These are phyloP conservation scores for Hemisphaericaspora xylanilytica DNA, from an alignment of 1,139 yeast genomes.

Conservation along the genomic window DNA sequence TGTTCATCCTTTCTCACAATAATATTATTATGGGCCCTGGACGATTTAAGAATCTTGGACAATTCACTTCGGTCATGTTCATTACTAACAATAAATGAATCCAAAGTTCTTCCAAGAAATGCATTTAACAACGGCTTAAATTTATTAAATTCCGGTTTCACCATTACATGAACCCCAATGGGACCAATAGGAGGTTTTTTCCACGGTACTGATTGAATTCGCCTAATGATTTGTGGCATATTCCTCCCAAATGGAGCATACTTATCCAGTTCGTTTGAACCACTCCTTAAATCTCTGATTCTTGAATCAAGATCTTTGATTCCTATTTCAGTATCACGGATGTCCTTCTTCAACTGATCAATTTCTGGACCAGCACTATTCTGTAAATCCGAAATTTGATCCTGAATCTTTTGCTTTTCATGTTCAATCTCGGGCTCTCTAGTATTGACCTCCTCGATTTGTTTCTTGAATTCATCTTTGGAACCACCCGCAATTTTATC, in stretches of 20 bases:
- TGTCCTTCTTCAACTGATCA: constrained; percentile 5
- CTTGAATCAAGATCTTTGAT: constrained; percentile 4
- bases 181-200: constrained; percentile 76
- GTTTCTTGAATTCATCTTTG: constrained; percentile 23
- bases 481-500: constrained; percentile 42
- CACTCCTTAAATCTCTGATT: background rate
- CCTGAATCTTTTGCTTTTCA: constrained; percentile 7
- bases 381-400: constrained; percentile 4
- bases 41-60: constrained; percentile 37
- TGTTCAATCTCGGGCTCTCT: constrained; percentile 14
- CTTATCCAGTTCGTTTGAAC: constrained; percentile 19
- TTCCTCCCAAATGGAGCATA: constrained; percentile 49
- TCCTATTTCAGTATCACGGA: constrained; percentile 2
- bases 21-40: constrained; percentile 33
- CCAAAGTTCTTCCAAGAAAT: constrained; percentile 43
- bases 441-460: constrained; percentile 11
- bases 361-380: constrained; percentile 6
- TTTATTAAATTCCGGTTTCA: constrained; percentile 52
- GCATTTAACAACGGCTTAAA: constrained; percentile 68
- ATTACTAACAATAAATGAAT: constrained; percentile 66
- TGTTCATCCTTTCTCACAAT: constrained; percentile 55
- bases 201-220: constrained; percentile 43
- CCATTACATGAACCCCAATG: constrained; percentile 58
- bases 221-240: constrained; percentile 40
- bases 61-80: constrained; percentile 58